phyloP scores from a whole-genome alignment of 768 basidiomycete species.

The Hypsizygus marmoreus region DNA sequence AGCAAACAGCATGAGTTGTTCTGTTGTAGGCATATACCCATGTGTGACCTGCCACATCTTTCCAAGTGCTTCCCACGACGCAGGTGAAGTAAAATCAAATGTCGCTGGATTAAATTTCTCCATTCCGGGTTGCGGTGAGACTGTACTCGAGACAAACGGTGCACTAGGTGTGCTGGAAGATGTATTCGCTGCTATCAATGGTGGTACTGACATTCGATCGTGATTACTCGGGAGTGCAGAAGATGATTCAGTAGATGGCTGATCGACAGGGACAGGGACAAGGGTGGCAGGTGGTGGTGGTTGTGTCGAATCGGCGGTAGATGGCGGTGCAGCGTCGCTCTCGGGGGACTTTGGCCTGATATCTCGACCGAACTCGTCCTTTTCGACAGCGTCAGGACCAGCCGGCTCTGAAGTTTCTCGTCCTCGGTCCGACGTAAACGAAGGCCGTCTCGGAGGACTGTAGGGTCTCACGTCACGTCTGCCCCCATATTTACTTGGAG shows the following conservation, averaged over 20 bases:
- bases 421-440: constrained; percentile 28
- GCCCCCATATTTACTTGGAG: constrained; percentile 55
- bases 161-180: constrained; percentile 50
- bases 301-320: constrained; percentile 20
- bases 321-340: constrained; percentile 27
- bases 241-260: constrained; percentile 42
- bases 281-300: constrained; percentile 23
- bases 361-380: constrained; percentile 88
- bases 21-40: constrained; percentile 68
- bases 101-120: constrained; percentile 68
- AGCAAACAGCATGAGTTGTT: constrained; percentile 77
- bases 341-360: constrained; percentile 59
- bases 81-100: constrained; percentile 74
- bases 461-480: constrained; percentile 54
- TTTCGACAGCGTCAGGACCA: constrained; percentile 43
- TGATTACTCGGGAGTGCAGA: constrained; percentile 47
- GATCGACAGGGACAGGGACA: constrained; percentile 25
- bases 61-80: constrained; percentile 81
- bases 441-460: constrained; percentile 59
- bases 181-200: constrained; percentile 62
- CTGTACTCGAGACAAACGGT: constrained; percentile 37
- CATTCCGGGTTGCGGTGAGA: constrained; percentile 47
- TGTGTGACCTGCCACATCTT: constrained; percentile 74
- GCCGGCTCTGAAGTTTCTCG: constrained; percentile 25
- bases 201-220: constrained; percentile 43